phyloP scores from a whole-genome alignment of 2,329 filamentous ascomycete genomes.

The Cordyceps militaris region DNA sequence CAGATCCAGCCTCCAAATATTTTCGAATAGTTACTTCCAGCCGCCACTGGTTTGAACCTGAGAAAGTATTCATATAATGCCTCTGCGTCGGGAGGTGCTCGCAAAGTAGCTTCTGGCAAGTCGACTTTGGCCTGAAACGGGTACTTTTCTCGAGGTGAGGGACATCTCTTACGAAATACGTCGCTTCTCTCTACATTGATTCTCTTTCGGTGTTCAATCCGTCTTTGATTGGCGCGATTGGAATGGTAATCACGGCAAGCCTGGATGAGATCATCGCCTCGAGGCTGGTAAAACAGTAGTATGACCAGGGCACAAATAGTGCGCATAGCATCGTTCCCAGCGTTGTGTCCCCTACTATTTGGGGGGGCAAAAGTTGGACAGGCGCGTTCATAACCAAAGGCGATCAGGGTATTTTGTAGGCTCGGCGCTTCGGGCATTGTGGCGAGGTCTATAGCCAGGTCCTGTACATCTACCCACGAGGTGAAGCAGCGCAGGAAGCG shows the following conservation, averaged over 20 bases:
- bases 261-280: background rate
- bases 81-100: background rate
- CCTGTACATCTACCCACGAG: conserved; percentile 8
- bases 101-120: background rate
- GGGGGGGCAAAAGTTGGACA: background rate
- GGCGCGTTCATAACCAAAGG: background rate
- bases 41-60: background rate
- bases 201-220: background rate
- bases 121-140: conserved; percentile 9
- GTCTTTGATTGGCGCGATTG: background rate
- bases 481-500: conserved; percentile 2
- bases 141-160: conserved; percentile 5
- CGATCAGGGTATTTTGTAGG: conserved; percentile 2
- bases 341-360: background rate
- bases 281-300: background rate
- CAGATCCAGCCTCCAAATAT: conserved; percentile 10
- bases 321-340: conserved; percentile 8
- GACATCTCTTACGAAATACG: conserved; percentile 4
- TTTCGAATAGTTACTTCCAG: background rate
- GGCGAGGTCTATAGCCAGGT: background rate
- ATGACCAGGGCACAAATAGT: background rate
- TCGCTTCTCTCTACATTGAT: background rate
- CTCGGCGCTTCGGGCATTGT: background rate
- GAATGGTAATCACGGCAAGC: background rate
- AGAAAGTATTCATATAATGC: conserved; percentile 6